Percentiles rank a stretch among this genome's conserved stretches.
phyloP scores from a whole-genome alignment of 163 green algal genomes.

The Coccomyxa subellipsoidea region DNA sequence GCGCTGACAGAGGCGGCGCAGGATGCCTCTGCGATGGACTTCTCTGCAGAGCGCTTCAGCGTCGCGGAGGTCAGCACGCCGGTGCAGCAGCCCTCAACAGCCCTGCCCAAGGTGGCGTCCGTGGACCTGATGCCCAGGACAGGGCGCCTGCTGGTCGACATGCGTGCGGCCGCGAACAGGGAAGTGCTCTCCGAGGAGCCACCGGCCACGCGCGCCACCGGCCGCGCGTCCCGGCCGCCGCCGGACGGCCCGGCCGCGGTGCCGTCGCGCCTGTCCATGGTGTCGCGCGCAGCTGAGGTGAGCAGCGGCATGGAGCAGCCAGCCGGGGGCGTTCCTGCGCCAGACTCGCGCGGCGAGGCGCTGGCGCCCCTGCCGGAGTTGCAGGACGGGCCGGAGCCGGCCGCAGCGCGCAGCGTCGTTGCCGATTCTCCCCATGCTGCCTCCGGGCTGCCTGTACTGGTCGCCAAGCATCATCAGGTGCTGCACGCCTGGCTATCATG shows the following conservation, averaged over 20 bases:
- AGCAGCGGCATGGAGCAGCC: not conserved
- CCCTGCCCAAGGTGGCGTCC: not conserved
- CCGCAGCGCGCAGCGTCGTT: not conserved
- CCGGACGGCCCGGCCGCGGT: not conserved
- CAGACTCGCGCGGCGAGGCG: not conserved
- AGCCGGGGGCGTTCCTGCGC: not conserved
- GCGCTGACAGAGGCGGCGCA: not conserved
- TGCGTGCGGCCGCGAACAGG: not conserved
- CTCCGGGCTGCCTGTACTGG: no score
- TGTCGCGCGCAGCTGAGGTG: not conserved
- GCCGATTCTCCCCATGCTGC: not conserved
- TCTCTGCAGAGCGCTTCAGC: not conserved
- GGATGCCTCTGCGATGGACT: not conserved
- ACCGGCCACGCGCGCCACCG: not conserved
- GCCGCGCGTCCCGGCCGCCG: no score
- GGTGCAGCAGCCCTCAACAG: not conserved
- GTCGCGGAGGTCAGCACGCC: not conserved
- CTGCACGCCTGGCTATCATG: not conserved
- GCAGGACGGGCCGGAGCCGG: not conserved
- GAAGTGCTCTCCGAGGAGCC: not conserved
- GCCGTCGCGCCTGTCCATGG: not conserved
- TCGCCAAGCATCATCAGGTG: not conserved
- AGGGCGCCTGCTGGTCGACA: not conserved
- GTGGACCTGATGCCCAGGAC: not conserved
- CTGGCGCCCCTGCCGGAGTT: not conserved